These are phyloP conservation scores for Megacollybia marginata DNA, from an alignment of 768 basidiomycete genomes.

Conservation along the genomic window DNA sequence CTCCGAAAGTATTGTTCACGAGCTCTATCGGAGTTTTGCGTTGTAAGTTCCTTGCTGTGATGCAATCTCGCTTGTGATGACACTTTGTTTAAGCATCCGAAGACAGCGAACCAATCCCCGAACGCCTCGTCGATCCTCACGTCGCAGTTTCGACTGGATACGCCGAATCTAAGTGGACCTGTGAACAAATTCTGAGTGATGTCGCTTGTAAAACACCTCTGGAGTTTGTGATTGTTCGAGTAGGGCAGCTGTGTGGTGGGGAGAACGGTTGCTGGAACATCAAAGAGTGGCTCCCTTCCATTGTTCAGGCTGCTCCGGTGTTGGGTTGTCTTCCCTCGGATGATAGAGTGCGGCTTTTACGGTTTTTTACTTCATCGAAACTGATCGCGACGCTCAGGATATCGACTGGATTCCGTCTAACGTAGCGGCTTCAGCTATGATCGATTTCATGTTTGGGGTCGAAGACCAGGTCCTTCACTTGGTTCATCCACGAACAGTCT, in stretches of 20 bases:
- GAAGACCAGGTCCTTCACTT: neutral
- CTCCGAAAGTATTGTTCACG: constrained; percentile 12
- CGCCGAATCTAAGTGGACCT: constrained; percentile 23
- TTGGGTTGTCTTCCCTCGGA: neutral
- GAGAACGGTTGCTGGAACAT: constrained; percentile 24
- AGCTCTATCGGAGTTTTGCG: constrained; percentile 12
- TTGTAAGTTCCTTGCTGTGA: constrained; percentile 8
- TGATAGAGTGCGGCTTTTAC: neutral
- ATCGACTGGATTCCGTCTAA: too few relatives aligned
- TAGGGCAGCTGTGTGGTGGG: constrained; percentile 28
- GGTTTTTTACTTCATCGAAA: neutral
- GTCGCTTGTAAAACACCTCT: constrained; percentile 10
- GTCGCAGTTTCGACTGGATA: constrained; percentile 21
- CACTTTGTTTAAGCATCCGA: neutral
- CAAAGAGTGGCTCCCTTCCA: constrained; percentile 31
- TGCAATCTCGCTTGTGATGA: neutral
- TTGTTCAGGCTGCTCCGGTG: too few relatives aligned
- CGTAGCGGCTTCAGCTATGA: neutral
- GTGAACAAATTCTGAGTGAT: constrained; percentile 13
- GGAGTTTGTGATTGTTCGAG: constrained; percentile 16
- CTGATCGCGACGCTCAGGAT: neutral
- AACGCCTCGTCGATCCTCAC: constrained; percentile 2
- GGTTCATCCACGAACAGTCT: neutral
- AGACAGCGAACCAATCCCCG: too few relatives aligned
- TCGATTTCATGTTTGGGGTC: neutral